phyloP scores from a whole-genome alignment of 768 basidiomycete genomes.

The Tricholoma sp. region DNA sequence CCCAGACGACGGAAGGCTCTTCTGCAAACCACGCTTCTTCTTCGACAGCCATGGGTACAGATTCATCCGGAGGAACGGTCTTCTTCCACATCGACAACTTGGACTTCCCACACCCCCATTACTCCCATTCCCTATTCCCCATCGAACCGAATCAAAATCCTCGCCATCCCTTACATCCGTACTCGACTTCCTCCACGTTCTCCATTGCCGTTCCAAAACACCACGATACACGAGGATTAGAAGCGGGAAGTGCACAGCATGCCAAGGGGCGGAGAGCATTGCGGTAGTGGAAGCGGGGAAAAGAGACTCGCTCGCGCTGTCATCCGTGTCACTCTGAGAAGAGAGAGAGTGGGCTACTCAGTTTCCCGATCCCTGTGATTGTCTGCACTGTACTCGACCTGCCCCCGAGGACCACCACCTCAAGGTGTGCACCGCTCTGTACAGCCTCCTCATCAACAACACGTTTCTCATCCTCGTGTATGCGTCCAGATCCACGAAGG shows the following conservation, averaged over 20 bases:
- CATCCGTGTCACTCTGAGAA: too few relatives aligned
- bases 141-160: constrained; percentile 8
- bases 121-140: background rate
- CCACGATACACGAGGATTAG: background rate
- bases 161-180: background rate
- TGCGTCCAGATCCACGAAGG: background rate
- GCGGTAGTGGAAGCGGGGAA: background rate
- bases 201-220: background rate
- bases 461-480: background rate
- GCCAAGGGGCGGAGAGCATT: background rate
- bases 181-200: background rate
- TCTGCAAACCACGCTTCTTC: constrained; percentile 14
- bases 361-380: background rate
- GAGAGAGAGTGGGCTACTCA: background rate
- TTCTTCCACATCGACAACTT: background rate
- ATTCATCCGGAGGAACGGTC: constrained; percentile 1
- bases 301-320: background rate
- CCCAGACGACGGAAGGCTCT: constrained; percentile 13
- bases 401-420: background rate
- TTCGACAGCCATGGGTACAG: constrained; percentile 3
- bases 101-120: background rate
- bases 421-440: background rate
- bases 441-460: background rate
- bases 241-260: background rate
- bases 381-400: background rate